Percentiles rank a stretch among this genome's conserved stretches.
Conservation (phyloP, 352 stramenopile species). For the Phytophthora macrochlamydospora region DNA sequence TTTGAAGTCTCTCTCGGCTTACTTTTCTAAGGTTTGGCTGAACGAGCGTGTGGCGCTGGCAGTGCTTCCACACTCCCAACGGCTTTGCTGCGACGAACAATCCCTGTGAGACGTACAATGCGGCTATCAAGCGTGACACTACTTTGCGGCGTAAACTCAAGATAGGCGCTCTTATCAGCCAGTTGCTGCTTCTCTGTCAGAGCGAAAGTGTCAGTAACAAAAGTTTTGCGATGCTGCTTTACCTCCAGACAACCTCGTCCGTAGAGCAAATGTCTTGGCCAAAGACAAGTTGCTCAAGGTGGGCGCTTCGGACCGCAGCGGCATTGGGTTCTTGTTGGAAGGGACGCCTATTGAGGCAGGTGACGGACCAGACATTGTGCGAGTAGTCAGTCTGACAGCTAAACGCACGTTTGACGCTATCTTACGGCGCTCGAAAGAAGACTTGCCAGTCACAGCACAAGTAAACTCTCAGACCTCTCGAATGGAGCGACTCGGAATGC, state of each 20-base stretch:
- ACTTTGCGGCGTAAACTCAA: constrained; percentile 10
- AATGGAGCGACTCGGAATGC: constrained; percentile 11
- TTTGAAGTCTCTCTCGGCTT: not conserved
- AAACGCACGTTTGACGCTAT: not conserved
- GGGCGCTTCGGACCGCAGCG: not conserved
- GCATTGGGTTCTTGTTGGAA: constrained; percentile 8
- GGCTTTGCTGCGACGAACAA: constrained; percentile 30
- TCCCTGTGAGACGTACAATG: constrained; percentile 27
- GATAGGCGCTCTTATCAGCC: constrained; percentile 2
- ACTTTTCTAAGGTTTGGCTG: constrained; percentile 8
- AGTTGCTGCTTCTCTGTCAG: not conserved
- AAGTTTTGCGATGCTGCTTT: not conserved
- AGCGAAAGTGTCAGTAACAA: not conserved
- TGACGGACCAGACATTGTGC: not conserved
- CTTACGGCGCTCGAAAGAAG: not conserved
- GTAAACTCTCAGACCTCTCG: not conserved
- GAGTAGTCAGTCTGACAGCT: not conserved
- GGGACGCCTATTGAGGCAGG: not conserved
- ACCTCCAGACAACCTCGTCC: not conserved
- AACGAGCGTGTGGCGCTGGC: constrained; percentile 15
- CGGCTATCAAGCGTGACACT: constrained; percentile 23
- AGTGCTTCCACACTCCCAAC: constrained; percentile 25
- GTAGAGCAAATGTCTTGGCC: not conserved
- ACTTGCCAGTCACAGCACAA: constrained; percentile 3
- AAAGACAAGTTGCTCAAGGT: not conserved